phyloP scores from a whole-genome alignment of 139 green algal species.

The Deuterostichococcus epilithicus region DNA sequence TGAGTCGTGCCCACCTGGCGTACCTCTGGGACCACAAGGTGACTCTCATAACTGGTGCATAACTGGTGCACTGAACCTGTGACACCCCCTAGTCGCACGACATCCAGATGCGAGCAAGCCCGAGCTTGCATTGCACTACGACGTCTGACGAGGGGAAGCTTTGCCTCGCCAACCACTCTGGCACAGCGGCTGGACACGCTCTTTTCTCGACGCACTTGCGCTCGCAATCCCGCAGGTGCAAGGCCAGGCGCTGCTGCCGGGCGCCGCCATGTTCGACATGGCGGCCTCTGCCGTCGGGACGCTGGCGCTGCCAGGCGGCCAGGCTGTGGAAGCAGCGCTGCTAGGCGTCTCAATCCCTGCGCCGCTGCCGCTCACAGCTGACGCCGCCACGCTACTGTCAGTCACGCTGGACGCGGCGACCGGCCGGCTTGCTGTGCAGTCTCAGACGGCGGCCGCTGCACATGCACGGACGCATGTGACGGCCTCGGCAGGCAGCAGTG shows the following conservation, averaged over 20 bases:
- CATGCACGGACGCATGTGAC: neutral
- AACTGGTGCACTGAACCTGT: too few relatives aligned
- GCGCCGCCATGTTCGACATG: slow-evolving; percentile 59
- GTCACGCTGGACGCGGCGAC: neutral
- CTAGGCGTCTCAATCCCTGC: slow-evolving; percentile 33
- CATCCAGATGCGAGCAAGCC: too few relatives aligned
- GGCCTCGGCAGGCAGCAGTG: neutral
- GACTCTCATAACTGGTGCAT: too few relatives aligned
- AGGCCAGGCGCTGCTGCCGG: slow-evolving; percentile 50
- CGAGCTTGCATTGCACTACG: too few relatives aligned
- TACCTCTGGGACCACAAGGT: slow-evolving; percentile 43
- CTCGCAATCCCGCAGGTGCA: too few relatives aligned
- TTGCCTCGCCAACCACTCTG: too few relatives aligned
- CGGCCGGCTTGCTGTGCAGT: neutral
- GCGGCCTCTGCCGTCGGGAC: slow-evolving; percentile 26
- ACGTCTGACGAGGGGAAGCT: too few relatives aligned
- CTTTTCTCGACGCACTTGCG: too few relatives aligned
- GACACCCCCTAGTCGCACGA: too few relatives aligned
- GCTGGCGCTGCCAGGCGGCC: neutral
- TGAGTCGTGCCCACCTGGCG: neutral
- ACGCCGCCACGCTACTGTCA: neutral
- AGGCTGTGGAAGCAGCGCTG: slow-evolving; percentile 7
- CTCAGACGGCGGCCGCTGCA: neutral
- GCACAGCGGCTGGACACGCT: too few relatives aligned
- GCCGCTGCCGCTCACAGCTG: slow-evolving; percentile 31